phyloP scores from a whole-genome alignment of 441 rosid genomes.

The Raphanus hybrid region DNA sequence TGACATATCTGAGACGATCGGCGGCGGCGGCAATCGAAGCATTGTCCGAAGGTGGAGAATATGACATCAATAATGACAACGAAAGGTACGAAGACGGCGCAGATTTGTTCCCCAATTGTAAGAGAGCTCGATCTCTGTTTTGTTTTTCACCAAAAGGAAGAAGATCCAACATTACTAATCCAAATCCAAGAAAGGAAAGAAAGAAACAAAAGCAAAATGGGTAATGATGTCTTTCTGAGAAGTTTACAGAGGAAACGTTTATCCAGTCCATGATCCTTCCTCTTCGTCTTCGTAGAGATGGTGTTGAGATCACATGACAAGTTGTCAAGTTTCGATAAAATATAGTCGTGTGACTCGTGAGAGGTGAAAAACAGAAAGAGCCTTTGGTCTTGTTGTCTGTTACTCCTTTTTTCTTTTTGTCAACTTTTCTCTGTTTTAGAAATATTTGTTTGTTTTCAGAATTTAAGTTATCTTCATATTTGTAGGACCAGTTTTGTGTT shows the following conservation, averaged over 20 bases:
- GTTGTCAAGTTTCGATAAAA: neutral
- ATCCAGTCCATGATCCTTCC: conserved; percentile 31
- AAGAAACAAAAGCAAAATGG: neutral
- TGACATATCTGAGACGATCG: conserved; percentile 21
- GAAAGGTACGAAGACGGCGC: conserved; percentile 63
- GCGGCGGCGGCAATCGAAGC: conserved; percentile 50
- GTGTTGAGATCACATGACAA: neutral
- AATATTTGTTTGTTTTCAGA: neutral
- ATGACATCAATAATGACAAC: conserved; percentile 55
- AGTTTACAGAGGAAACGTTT: conserved; percentile 35
- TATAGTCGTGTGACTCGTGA: neutral
- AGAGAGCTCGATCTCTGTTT: conserved; percentile 64
- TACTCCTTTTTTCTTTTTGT: neutral
- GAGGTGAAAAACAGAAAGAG: neutral
- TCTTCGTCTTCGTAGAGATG: conserved; percentile 2
- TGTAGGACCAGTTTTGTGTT: neutral
- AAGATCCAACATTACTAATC: conserved; percentile 9
- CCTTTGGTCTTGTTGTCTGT: neutral
- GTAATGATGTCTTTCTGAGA: neutral
- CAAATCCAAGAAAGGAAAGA: neutral
- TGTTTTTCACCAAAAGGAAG: neutral
- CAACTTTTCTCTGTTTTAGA: neutral
- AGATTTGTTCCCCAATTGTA: conserved; percentile 66
- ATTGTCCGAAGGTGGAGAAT: conserved; percentile 44
- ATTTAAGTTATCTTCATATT: neutral